These are phyloP conservation scores for Allium cepa DNA, from an alignment of 106 monocot species.

Conservation along the genomic window DNA sequence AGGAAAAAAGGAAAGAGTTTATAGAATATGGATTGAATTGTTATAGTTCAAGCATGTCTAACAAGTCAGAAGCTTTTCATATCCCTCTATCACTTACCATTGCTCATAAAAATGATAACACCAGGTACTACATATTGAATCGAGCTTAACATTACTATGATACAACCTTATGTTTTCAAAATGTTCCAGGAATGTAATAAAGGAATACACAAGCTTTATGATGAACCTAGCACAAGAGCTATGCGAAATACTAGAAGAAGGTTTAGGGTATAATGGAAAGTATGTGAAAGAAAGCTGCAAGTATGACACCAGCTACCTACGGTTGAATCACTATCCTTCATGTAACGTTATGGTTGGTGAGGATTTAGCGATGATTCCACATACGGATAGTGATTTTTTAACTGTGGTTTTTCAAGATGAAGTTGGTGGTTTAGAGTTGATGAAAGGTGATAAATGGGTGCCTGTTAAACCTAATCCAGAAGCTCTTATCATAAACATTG, in stretches of 20 bases:
- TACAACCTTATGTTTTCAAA: background rate
- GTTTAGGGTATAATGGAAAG: conserved; percentile 3
- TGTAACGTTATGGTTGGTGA: conserved; percentile 3
- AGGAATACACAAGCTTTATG: conserved; percentile 21
- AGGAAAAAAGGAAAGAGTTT: conserved; percentile 9
- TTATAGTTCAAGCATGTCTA: conserved; percentile 27
- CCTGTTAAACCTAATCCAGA: conserved; percentile 31
- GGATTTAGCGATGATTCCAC: conserved; percentile 19
- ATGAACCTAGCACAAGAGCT: conserved; percentile 19
- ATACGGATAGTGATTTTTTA: conserved; percentile 44
- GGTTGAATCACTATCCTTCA: conserved; percentile 38
- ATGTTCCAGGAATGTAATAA: conserved; percentile 15
- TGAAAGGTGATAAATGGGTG: conserved; percentile 31
- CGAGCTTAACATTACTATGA: background rate
- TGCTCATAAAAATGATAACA: background rate
- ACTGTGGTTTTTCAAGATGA: conserved; percentile 38
- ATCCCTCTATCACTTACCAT: conserved; percentile 8
- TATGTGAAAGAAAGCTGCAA: conserved; percentile 28
- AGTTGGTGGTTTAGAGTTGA: conserved; percentile 39
- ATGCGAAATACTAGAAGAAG: conserved; percentile 18
- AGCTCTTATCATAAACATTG: conserved; percentile 47
- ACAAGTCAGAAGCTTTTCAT: conserved; percentile 37
- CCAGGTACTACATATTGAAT: conserved; percentile 10
- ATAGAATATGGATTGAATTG: conserved; percentile 8
- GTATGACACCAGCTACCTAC: conserved; percentile 19